Base-by-base conservation (phyloP, 2,329 filamentous ascomycete species). In the Aspergillus piperis region DNA sequence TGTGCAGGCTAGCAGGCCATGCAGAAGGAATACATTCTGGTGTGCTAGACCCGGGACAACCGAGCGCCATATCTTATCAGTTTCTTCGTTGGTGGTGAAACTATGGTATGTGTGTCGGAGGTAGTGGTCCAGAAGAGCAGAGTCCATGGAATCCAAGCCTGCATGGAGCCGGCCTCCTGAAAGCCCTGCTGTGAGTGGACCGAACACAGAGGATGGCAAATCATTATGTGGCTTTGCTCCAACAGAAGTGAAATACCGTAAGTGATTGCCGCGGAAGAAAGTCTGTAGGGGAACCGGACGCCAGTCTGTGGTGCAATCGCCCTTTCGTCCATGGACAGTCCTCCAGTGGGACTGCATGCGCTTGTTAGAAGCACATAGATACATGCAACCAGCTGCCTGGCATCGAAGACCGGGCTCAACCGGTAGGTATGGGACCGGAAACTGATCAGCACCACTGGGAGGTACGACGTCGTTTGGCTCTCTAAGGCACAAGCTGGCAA, bases 261-360 rank as follows among this genome's bases (percentile, higher is more conserved):
- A 32, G 21, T 64, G 54, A 58, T 69, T 71, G 8, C 70, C 70
- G 10, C 65, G 59, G 41, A 73, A 73, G 60, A 71, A 71, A 1
- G 68, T 72, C 62, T 73, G 70, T 6, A 73, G 30, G 17, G 27
- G 54, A 5, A 63, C 68, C 4, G 62, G n/a, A 3, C 53, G 13
- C 17, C 32, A 54, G 8, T 49, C 41, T 7, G 36, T 41, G 4
- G 60, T 64, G 2, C 52, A 27, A 32, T 58, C 21, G 15, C 58
- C 61, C 15, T 11, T 49, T 49, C 23, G 47, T 30, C 23, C 21
- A 58, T 71, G 71, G 6, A 47, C 50, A 11, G 61, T 53, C 15
- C 60, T 27, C 71, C 70, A 73, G 55, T 75, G 72, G 19, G 58
- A 62, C 49, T 69, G 69, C 72, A 74, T 75, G 5, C 72, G 66